These are phyloP conservation scores for Penicillium ucsense DNA, from an alignment of 495 filamentous ascomycete species.

Conservation along the genomic window DNA sequence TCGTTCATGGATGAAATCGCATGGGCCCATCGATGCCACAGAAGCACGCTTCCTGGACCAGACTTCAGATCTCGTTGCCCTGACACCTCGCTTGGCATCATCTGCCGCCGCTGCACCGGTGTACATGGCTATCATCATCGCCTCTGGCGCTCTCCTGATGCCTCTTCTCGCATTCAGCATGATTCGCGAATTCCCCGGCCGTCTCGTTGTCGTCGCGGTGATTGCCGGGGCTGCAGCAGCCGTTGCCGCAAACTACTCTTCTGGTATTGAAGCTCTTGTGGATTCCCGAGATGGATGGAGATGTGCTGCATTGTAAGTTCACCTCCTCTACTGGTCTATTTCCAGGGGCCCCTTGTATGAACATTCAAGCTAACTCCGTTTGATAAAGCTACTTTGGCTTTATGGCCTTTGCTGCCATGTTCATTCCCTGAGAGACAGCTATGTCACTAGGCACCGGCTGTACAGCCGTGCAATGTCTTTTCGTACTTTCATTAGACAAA, in stretches of 20 bases:
- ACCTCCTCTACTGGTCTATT: neutral
- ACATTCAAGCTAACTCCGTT: neutral
- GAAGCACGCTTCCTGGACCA: slow-evolving; percentile 63
- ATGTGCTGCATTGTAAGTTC: slow-evolving; percentile 28
- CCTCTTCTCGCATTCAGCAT: slow-evolving; percentile 51
- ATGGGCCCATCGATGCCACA: slow-evolving; percentile 50
- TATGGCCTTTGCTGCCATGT: slow-evolving; percentile 33
- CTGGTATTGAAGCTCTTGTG: slow-evolving; percentile 27
- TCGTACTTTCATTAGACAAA: too few species aligned
- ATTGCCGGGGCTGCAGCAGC: slow-evolving; percentile 28
- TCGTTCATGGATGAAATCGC: slow-evolving; percentile 51
- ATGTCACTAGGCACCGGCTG: too few species aligned
- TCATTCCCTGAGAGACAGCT: slow-evolving; percentile 19
- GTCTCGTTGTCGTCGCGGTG: slow-evolving; percentile 41
- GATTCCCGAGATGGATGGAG: slow-evolving; percentile 34
- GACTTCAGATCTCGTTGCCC: slow-evolving; percentile 53
- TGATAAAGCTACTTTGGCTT: slow-evolving; percentile 31
- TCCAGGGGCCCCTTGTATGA: neutral
- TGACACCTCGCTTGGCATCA: slow-evolving; percentile 24
- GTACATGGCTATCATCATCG: slow-evolving; percentile 40
- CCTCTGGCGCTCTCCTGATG: slow-evolving; percentile 45
- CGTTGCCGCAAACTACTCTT: slow-evolving; percentile 27
- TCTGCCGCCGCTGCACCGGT: slow-evolving; percentile 17
- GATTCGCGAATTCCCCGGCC: slow-evolving; percentile 41
- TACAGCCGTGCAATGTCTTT: too few species aligned